phyloP scores from a whole-genome alignment of 2,329 filamentous ascomycete genomes.

The Apiospora hydei region DNA sequence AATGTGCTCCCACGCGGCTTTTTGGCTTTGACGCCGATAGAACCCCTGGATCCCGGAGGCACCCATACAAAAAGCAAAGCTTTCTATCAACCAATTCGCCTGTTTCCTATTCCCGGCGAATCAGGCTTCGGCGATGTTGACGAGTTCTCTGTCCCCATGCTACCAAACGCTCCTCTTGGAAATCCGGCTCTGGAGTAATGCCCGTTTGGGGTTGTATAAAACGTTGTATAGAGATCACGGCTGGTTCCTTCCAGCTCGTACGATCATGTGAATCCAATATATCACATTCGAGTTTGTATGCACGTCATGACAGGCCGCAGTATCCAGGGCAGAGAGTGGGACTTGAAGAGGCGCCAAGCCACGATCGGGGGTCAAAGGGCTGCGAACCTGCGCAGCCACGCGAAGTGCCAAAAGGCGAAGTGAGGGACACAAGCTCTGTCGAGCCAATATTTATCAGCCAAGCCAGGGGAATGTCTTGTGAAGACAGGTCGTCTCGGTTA shows the following conservation, averaged over 20 bases:
- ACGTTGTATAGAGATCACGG: no score
- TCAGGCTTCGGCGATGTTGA: not conserved
- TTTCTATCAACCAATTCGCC: not conserved
- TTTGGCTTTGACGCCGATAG: not conserved
- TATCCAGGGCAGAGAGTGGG: not conserved
- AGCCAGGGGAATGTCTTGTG: not conserved
- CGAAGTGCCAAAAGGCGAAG: not conserved
- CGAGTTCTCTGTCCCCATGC: not conserved
- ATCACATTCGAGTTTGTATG: not conserved
- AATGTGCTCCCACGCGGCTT: not conserved
- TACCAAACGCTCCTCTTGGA: not conserved
- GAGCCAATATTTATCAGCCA: not conserved
- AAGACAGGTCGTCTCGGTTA: constrained; percentile 4
- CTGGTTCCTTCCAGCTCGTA: not conserved
- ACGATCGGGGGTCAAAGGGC: not conserved
- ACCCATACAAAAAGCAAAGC: not conserved
- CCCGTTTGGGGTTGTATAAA: not conserved
- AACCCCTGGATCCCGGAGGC: not conserved
- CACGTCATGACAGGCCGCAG: not conserved
- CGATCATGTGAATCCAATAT: not conserved
- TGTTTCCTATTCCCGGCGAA: not conserved
- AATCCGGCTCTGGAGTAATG: not conserved
- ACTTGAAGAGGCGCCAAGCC: not conserved
- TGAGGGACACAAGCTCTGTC: not conserved
- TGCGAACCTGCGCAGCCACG: not conserved